Evolutionary conservation across 441 rosid species (phyloP).

Genomic region (Adansonia grandidieri): DNA sequence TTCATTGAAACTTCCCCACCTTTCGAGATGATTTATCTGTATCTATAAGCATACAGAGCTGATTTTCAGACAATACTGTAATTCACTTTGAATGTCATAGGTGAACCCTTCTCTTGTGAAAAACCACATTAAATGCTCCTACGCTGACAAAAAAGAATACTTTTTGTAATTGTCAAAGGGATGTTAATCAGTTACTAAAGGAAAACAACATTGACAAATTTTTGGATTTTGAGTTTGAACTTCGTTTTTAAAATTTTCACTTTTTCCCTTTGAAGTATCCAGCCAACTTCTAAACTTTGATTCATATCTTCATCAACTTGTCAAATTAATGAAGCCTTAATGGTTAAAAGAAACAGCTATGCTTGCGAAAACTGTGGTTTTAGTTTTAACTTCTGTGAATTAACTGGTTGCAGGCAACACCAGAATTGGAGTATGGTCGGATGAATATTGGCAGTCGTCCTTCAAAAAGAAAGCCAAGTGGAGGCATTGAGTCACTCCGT

Average conservation of each 20-base stretch:
- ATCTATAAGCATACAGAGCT: not conserved
- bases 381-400: not conserved
- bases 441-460: conserved; percentile 81
- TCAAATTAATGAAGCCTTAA: not conserved
- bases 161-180: not conserved
- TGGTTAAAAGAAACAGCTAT: not conserved
- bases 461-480: conserved; percentile 66
- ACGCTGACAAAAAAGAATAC: not conserved
- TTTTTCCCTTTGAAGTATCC: not conserved
- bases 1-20: not conserved
- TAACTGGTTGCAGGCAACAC: conserved; percentile 53
- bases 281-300: not conserved
- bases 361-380: not conserved
- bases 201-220: not conserved
- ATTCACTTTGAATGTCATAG: not conserved
- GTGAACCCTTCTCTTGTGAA: not conserved
- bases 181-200: not conserved
- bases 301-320: not conserved
- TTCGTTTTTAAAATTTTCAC: not conserved
- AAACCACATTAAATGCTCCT: not conserved
- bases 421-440: conserved; percentile 70
- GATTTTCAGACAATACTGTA: not conserved
- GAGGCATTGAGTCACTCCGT: conserved; percentile 68
- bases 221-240: no score
- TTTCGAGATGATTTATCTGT: not conserved